phyloP scores from a whole-genome alignment of 2,329 filamentous ascomycete genomes.

The Neofusicoccum sp. region DNA sequence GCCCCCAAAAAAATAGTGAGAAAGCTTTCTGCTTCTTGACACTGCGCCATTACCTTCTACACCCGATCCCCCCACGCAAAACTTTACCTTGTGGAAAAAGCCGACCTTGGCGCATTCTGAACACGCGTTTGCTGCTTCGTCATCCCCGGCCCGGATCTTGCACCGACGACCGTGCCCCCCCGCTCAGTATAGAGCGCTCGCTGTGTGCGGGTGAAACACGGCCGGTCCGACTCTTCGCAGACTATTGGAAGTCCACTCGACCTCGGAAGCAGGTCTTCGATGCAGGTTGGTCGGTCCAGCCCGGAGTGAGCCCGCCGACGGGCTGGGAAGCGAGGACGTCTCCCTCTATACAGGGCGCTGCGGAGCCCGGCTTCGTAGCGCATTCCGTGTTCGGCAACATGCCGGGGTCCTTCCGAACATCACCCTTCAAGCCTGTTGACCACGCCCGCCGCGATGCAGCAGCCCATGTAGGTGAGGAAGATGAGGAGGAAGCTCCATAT shows the following conservation, averaged over 20 bases:
- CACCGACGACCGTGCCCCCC: no score
- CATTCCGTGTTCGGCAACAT: neutral
- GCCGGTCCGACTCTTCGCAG: neutral
- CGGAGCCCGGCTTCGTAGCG: neutral
- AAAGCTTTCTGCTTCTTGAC: neutral
- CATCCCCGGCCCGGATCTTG: no score
- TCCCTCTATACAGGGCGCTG: neutral
- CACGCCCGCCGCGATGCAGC: constrained; percentile 11
- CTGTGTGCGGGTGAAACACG: neutral
- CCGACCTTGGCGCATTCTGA: no score
- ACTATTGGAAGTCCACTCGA: neutral
- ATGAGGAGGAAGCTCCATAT: constrained; percentile 16
- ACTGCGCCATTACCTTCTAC: neutral
- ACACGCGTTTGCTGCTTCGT: no score
- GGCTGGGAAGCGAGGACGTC: neutral
- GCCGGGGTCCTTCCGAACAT: neutral
- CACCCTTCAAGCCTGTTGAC: neutral
- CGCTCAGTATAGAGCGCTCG: no score
- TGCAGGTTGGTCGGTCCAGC: neutral
- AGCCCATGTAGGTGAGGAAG: constrained; percentile 12
- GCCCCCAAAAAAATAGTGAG: neutral
- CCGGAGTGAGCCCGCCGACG: neutral
- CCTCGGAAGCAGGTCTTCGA: neutral
- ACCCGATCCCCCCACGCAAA: no score
- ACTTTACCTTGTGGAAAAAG: no score